A percentile compares a stretch with the other conserved stretches of the same genome.
Evolutionary conservation across 2,329 filamentous ascomycete species (phyloP).

Genomic region (Thelonectria discophora): DNA sequence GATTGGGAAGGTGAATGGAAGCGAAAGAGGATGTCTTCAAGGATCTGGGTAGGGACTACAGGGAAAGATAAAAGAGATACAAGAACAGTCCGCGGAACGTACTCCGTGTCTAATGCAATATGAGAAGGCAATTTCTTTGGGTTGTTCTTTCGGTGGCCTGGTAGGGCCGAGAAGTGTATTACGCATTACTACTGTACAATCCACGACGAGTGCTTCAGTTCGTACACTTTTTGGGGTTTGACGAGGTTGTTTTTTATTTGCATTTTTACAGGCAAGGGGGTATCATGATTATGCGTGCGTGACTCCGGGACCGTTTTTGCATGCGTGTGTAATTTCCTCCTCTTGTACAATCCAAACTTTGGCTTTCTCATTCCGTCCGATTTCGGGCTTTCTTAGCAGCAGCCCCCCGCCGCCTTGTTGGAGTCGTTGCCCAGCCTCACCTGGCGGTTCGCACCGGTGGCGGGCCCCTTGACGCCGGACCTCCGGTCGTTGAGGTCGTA

Average conservation of each 20-base stretch:
- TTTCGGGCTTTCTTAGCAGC: slow-evolving; percentile 55
- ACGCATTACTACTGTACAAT: slow-evolving; percentile 48
- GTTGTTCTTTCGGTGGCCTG: slow-evolving; percentile 29
- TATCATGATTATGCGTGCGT: slow-evolving; percentile 45
- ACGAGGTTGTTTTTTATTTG: slow-evolving; percentile 36
- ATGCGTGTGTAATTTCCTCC: slow-evolving; percentile 13
- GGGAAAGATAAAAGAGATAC: slow-evolving; percentile 34
- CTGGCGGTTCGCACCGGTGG: slow-evolving; percentile 57
- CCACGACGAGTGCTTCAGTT: slow-evolving; percentile 38
- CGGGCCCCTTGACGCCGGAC: slow-evolving; percentile 85
- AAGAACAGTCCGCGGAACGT: slow-evolving; percentile 34
- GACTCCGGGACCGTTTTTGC: slow-evolving; percentile 31
- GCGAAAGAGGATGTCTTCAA: slow-evolving; percentile 28
- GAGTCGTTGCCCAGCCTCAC: slow-evolving; percentile 58
- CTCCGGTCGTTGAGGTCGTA: slow-evolving; percentile 95
- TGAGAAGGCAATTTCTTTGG: slow-evolving; percentile 36
- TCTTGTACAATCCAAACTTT: slow-evolving; percentile 13
- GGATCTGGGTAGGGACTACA: slow-evolving; percentile 34
- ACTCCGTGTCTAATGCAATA: slow-evolving; percentile 45
- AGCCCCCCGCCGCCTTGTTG: slow-evolving; percentile 54
- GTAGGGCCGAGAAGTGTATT: slow-evolving; percentile 39
- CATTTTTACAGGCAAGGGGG: slow-evolving; percentile 34
- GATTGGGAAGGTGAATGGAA: slow-evolving; percentile 35
- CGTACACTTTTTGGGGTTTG: slow-evolving; percentile 39
- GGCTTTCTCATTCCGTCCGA: slow-evolving; percentile 5